Percentiles rank a stretch among this genome's conserved stretches.
Conservation (phyloP, 768 basidiomycete species). For the Collybia mongolica region DNA sequence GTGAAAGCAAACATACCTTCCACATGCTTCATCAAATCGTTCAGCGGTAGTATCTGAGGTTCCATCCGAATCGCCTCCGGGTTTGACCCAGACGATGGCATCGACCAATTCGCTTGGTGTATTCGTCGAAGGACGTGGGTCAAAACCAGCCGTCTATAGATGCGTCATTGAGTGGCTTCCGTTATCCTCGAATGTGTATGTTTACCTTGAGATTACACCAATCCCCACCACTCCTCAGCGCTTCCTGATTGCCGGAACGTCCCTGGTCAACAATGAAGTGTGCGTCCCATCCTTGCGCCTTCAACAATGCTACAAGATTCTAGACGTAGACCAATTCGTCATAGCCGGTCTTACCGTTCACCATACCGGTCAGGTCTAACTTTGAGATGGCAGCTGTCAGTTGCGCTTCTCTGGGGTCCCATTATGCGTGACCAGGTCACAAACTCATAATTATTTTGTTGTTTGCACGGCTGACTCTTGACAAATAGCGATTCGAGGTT, state of each 20-base stretch:
- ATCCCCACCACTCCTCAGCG: slow-evolving; percentile 22
- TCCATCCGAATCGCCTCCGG: slow-evolving; percentile 39
- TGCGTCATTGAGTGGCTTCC: background rate
- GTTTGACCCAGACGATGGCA: slow-evolving; percentile 41
- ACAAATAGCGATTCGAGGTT: too few species aligned
- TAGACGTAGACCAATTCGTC: slow-evolving; percentile 30
- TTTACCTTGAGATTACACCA: slow-evolving; percentile 30
- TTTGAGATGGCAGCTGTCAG: too few species aligned
- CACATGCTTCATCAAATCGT: slow-evolving; percentile 28
- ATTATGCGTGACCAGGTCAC: too few species aligned
- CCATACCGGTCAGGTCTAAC: too few species aligned
- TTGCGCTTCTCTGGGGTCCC: too few species aligned
- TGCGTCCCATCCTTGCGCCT: slow-evolving; percentile 25
- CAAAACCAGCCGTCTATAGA: slow-evolving; percentile 27
- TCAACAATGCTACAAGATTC: slow-evolving; percentile 26
- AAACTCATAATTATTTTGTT: too few species aligned
- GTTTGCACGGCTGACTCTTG: too few species aligned
- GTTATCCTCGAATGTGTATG: background rate
- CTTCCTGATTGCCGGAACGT: slow-evolving; percentile 23
- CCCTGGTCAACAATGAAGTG: slow-evolving; percentile 38
- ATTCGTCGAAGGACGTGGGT: slow-evolving; percentile 29
- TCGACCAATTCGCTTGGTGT: slow-evolving; percentile 28
- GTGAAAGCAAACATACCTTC: slow-evolving; percentile 5
- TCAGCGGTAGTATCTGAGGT: slow-evolving; percentile 30
- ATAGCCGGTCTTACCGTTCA: too few species aligned